Conservation (phyloP, 225 moss, liverwort and hornwort genomes). For the Bryum argenteum region DNA sequence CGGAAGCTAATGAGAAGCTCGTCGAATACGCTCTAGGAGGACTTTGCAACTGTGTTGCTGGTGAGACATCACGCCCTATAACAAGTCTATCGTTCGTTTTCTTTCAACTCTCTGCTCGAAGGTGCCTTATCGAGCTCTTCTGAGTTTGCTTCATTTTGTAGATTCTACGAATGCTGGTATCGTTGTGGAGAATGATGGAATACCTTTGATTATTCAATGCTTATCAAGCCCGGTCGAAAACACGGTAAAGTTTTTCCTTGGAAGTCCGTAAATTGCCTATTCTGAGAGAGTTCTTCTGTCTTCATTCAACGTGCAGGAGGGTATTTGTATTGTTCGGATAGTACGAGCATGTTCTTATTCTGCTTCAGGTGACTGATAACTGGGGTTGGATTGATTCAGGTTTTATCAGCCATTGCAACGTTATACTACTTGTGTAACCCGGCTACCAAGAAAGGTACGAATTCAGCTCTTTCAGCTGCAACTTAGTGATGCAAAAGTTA, state of each 20-base stretch:
- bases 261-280: neutral
- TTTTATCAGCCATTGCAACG: constrained; percentile 62
- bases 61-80: constrained; percentile 35
- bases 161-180: constrained; percentile 71
- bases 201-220: constrained; percentile 74
- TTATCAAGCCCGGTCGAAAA: constrained; percentile 84
- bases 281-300: neutral
- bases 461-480: neutral
- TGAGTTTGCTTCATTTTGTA: constrained; percentile 33
- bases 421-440: constrained; percentile 65
- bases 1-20: constrained; percentile 89
- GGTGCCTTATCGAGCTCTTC: constrained; percentile 7
- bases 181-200: constrained; percentile 74
- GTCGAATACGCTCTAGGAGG: constrained; percentile 82
- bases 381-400: constrained; percentile 37
- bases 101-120: neutral
- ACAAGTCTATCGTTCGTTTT: neutral
- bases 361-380: constrained; percentile 21
- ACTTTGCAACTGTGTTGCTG: constrained; percentile 79
- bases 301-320: neutral
- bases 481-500: neutral
- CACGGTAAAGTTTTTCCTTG: constrained; percentile 47
- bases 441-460: constrained; percentile 58
- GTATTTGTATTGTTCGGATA: neutral
- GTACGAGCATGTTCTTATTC: neutral